Base-by-base conservation (phyloP, 805 yeast species). In the Myxozyma geophila region DNA sequence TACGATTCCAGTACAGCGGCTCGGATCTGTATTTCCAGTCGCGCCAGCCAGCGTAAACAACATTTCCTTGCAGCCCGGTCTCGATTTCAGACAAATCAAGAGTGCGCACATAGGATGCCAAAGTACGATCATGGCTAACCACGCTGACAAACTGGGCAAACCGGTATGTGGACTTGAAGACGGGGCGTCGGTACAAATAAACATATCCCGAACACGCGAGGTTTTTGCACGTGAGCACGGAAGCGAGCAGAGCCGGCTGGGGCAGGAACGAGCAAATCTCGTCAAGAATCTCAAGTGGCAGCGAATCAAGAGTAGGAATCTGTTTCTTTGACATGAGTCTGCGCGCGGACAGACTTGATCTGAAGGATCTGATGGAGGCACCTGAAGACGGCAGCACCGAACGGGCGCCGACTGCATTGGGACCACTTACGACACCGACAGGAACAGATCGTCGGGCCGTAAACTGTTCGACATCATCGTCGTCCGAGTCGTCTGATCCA, bases 1-100 rank as follows among this genome's bases (percentile, higher is more conserved):
- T 60, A 51, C 68, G 60, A 15, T 54, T 49, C 67, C 64, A 62
- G 51, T 66, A 66, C 23, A 66, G 50, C 0, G 93, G 90, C 74
- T 88, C 92, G 57, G 82, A 83, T 66, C 90, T 82, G 71, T 82
- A 87, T 71, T 90, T 88, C 96, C 96, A 91, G 74, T 91, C 97
- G 73, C 97, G 81, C 97, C 97, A 91, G 9, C 93, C 88, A 0
- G 96, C 96, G 56, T 83, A 75, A 47, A 67, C 66, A 28, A 51
- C 57, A 21, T 56, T 41, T 17, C 66, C 71, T 13, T 49, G 56
- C 19, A 62, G 35, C 43, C 70, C 40, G 46, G 58, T 33, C 59
- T 71, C 64, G 73, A 82, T 61, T 4, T 72, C 74, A 0, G 92
- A 86, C 33, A 91, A 74, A 72, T 91, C 90, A 49, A 91, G 72